Evolutionary conservation across 2,329 filamentous ascomycete genomes (phyloP).

Genomic region (Monilinia aucupariae): DNA sequence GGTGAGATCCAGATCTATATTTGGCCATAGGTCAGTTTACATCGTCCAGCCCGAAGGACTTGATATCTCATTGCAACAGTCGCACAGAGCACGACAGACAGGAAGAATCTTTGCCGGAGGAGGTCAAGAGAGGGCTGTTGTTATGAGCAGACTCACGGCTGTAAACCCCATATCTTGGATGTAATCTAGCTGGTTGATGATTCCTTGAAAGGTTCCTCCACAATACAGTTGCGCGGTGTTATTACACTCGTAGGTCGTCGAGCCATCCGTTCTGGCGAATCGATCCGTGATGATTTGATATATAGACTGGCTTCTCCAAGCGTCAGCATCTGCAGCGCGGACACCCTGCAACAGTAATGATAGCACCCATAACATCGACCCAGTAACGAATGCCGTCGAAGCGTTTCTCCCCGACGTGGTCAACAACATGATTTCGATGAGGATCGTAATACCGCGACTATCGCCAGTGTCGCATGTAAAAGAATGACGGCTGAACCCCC

Average conservation of each 20-base stretch:
- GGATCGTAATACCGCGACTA: neutral
- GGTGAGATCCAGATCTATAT: constrained; percentile 40
- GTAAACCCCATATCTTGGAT: constrained; percentile 40
- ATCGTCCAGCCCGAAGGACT: neutral
- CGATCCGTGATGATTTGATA: constrained; percentile 41
- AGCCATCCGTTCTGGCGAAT: constrained; percentile 36
- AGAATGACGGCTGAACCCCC: constrained; percentile 6
- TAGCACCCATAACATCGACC: constrained; percentile 9
- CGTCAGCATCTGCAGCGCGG: constrained; percentile 21
- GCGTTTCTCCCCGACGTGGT: constrained; percentile 14
- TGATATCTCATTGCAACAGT: neutral
- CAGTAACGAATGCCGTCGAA: constrained; percentile 20
- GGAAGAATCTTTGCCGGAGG: neutral
- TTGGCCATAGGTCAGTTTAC: constrained; percentile 6
- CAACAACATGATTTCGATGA: constrained; percentile 13
- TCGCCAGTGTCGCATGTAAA: neutral
- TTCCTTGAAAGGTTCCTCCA: constrained; percentile 43
- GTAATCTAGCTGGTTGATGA: constrained; percentile 43
- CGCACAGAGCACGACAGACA: neutral
- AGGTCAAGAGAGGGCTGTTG: neutral
- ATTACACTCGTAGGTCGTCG: constrained; percentile 32
- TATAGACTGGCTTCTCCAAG: constrained; percentile 38
- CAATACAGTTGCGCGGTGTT: constrained; percentile 38
- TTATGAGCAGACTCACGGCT: constrained; percentile 23
- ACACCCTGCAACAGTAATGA: neutral